Base-by-base conservation (phyloP, 768 basidiomycete genomes). In the Exidia glandulosa region DNA sequence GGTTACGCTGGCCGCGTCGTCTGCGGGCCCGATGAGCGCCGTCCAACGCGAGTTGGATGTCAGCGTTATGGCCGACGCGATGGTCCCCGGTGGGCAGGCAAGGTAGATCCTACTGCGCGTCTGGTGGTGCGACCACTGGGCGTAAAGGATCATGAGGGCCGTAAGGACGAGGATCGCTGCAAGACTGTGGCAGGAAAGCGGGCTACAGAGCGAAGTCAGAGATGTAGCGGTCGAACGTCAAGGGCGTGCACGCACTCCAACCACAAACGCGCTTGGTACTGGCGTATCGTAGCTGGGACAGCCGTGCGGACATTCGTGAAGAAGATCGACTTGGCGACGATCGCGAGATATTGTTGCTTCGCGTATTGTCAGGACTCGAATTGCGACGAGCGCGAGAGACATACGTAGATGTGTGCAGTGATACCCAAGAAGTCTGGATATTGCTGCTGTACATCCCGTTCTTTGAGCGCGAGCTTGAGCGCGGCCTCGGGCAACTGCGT, bases 21-120 rank as follows among this genome's bases (percentile, higher is more conserved):
- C 84, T 61, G 81, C 83, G 1, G 85, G 84, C 12, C 77, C 65
- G n/a, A 87, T 70, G 13, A 83, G 74, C 41, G 83, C 77, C 25
- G 83, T 84, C 59, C 83, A 84, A 14, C 84, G 84, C 45, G 83
- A 85, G 9, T 75, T 80, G 0, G 81, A 72, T 2, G 85, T 84
- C 59, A 85, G 73, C 3, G 84, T 77, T 9, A 81, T 72, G 32
- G 80, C 73, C 10, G 78, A 69, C 56, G 81, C 86, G 59, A 87
- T 83, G 54, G 77, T 81, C 19, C 85, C 84, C 0, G 85, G 85
- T 14, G 76, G 76, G 29, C 78, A 73, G 1, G 81, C 74, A 10
- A 87, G 70, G 66, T 76, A 76, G 10, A 87, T 66, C 30, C 72
- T 70, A 45, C 77, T 75, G 54, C 85, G 76, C 58, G 77, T 71